Conservation (phyloP, 139 green algal genomes). For the Asterochloris erici region DNA sequence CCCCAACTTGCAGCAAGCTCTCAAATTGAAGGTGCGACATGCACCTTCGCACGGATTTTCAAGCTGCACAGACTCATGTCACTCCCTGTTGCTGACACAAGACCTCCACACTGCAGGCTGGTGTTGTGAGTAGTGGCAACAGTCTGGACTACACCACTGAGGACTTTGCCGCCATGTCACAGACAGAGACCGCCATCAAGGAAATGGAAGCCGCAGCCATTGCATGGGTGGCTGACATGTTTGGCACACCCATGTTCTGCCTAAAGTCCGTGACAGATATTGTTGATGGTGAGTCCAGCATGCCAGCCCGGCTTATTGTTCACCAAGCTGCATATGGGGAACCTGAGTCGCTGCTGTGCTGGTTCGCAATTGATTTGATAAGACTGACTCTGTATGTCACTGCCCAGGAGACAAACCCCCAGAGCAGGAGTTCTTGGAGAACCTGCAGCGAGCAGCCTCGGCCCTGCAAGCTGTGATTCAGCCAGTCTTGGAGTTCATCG, state of each 20-base stretch:
- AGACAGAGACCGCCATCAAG: slow-evolving; percentile 74
- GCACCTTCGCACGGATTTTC: not conserved
- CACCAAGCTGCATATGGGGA: too few relatives aligned
- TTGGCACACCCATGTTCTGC: slow-evolving; percentile 68
- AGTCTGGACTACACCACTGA: slow-evolving; percentile 80
- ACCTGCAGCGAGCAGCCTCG: slow-evolving; percentile 75
- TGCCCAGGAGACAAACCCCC: slow-evolving; percentile 23
- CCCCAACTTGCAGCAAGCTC: slow-evolving; percentile 37
- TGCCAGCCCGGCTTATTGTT: too few relatives aligned
- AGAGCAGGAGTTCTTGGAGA: slow-evolving; percentile 94
- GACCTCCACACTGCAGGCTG: slow-evolving; percentile 20
- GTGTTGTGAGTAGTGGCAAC: slow-evolving; percentile 80
- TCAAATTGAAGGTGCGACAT: slow-evolving; percentile 64
- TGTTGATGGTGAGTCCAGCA: slow-evolving; percentile 75
- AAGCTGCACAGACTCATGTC: not conserved
- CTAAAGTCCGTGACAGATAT: slow-evolving; percentile 92
- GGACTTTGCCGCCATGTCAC: slow-evolving; percentile 78
- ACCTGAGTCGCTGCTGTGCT: too few relatives aligned
- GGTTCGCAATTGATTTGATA: too few relatives aligned
- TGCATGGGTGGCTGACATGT: slow-evolving; percentile 68
- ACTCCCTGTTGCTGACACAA: not conserved
- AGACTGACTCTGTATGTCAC: too few relatives aligned
- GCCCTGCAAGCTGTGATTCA: slow-evolving; percentile 73
- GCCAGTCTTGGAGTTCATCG: slow-evolving; percentile 73
- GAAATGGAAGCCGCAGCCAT: slow-evolving; percentile 95